Conservation (phyloP, 2,329 filamentous ascomycete species). For the Diaporthe sp. region DNA sequence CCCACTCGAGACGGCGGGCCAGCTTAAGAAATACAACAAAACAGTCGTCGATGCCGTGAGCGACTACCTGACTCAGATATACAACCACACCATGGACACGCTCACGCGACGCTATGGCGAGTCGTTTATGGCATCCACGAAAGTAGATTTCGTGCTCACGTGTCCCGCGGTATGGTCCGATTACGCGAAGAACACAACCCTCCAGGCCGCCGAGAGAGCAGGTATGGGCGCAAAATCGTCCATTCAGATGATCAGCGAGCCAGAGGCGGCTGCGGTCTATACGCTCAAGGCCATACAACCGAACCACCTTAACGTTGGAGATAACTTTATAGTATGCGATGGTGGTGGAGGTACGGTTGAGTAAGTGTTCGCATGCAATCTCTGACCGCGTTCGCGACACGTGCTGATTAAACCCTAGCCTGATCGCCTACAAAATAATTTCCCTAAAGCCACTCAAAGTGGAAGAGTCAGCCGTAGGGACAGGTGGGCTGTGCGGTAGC, state of each 20-base stretch:
- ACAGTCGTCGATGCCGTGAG: slow-evolving; percentile 84
- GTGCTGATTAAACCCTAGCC: slow-evolving; percentile 52
- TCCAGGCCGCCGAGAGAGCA: slow-evolving; percentile 82
- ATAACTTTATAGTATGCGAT: slow-evolving; percentile 75
- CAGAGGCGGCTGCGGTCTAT: slow-evolving; percentile 84
- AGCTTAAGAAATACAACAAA: slow-evolving; percentile 81
- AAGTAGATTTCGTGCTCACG: slow-evolving; percentile 84
- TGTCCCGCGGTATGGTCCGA: slow-evolving; percentile 90
- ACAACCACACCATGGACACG: slow-evolving; percentile 84
- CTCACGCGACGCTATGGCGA: slow-evolving; percentile 81
- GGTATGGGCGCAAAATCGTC: slow-evolving; percentile 81
- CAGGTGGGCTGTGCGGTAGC: slow-evolving; percentile 82
- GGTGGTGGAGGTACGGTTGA: slow-evolving; percentile 78
- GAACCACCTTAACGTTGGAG: slow-evolving; percentile 78
- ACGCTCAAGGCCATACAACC: slow-evolving; percentile 85
- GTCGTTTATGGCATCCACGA: slow-evolving; percentile 82
- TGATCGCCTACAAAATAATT: slow-evolving; percentile 87
- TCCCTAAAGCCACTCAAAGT: slow-evolving; percentile 79
- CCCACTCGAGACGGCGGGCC: slow-evolving; percentile 81
- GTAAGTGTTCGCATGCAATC: slow-evolving; percentile 54
- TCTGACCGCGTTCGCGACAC: not conserved
- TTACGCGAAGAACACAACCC: slow-evolving; percentile 85
- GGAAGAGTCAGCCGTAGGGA: slow-evolving; percentile 84
- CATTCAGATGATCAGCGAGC: slow-evolving; percentile 85
- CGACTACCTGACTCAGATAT: slow-evolving; percentile 83